Evolutionary conservation across 768 basidiomycete species (phyloP).

Genomic region (Crassisporium funariophilum): DNA sequence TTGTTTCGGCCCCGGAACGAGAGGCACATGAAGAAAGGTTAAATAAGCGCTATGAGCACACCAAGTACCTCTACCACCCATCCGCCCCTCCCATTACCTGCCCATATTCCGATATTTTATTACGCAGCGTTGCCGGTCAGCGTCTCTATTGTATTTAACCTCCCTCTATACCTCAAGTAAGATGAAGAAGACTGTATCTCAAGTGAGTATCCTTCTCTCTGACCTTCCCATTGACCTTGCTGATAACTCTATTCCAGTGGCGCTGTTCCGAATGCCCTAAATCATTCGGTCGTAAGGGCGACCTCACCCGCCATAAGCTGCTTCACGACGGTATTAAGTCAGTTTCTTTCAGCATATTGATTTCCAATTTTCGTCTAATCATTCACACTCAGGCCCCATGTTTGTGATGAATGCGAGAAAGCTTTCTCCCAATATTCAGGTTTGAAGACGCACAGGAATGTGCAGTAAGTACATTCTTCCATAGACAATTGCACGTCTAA

Average conservation of each 20-base stretch:
- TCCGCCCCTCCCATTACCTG: slow-evolving; percentile 18
- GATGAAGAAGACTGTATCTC: slow-evolving; percentile 12
- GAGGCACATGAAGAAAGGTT: slow-evolving; percentile 13
- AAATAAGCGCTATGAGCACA: slow-evolving; percentile 19
- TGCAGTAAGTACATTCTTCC: slow-evolving; percentile 53
- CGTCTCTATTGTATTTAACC: slow-evolving; percentile 31
- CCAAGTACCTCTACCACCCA: slow-evolving; percentile 15
- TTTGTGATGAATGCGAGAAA: slow-evolving; percentile 55
- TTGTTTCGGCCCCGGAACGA: slow-evolving; percentile 25
- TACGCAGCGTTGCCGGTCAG: slow-evolving; percentile 47
- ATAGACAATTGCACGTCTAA: neutral
- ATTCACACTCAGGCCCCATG: slow-evolving; percentile 43
- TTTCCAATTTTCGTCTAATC: neutral
- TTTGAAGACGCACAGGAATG: slow-evolving; percentile 64
- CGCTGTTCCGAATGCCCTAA: slow-evolving; percentile 48
- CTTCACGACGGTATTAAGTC: slow-evolving; percentile 57
- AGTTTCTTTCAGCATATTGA: slow-evolving; percentile 14
- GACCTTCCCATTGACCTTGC: neutral
- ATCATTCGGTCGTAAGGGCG: slow-evolving; percentile 56
- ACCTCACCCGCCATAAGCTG: slow-evolving; percentile 57
- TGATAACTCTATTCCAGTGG: slow-evolving; percentile 8
- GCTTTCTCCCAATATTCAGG: slow-evolving; percentile 61
- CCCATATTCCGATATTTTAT: slow-evolving; percentile 13
- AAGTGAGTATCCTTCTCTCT: neutral
- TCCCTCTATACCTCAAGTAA: neutral